Conservation (phyloP, 768 basidiomycete species). For the Leucocoprinus sp. region DNA sequence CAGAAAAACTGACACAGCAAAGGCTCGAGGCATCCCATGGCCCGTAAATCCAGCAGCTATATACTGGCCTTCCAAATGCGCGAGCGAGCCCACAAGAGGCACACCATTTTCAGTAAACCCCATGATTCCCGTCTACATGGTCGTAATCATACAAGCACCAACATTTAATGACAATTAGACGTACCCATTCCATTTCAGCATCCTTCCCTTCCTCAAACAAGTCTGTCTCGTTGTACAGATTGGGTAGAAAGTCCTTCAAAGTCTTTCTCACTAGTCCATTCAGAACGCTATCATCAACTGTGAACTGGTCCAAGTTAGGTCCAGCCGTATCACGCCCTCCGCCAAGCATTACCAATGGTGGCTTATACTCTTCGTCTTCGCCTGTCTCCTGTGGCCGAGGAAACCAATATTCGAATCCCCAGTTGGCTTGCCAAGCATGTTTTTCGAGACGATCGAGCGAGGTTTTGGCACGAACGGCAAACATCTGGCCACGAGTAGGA, state of each 20-base stretch:
- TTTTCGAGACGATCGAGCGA: slow-evolving; percentile 31
- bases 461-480: slow-evolving; percentile 32
- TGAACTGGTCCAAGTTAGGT: slow-evolving; percentile 40
- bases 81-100: slow-evolving; percentile 49
- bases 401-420: slow-evolving; percentile 75
- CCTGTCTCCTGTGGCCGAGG: slow-evolving; percentile 39
- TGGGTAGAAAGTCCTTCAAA: slow-evolving; percentile 54
- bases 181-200: slow-evolving; percentile 79
- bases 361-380: slow-evolving; percentile 19
- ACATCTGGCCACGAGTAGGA: slow-evolving; percentile 67
- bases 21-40: slow-evolving; percentile 76
- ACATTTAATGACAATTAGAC: slow-evolving; percentile 14
- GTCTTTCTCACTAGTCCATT: slow-evolving; percentile 37
- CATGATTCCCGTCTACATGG: slow-evolving; percentile 87
- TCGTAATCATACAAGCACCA: not conserved
- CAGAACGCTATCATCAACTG: slow-evolving; percentile 49
- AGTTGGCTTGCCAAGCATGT: slow-evolving; percentile 39
- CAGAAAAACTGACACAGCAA: slow-evolving; percentile 46
- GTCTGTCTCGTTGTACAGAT: slow-evolving; percentile 36
- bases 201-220: slow-evolving; percentile 39
- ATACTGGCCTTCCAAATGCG: slow-evolving; percentile 48
- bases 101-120: slow-evolving; percentile 54
- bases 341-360: slow-evolving; percentile 64
- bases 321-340: slow-evolving; percentile 47
- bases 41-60: slow-evolving; percentile 68